phyloP scores from a whole-genome alignment of 805 yeast genomes.

The Candida nanaspora region DNA sequence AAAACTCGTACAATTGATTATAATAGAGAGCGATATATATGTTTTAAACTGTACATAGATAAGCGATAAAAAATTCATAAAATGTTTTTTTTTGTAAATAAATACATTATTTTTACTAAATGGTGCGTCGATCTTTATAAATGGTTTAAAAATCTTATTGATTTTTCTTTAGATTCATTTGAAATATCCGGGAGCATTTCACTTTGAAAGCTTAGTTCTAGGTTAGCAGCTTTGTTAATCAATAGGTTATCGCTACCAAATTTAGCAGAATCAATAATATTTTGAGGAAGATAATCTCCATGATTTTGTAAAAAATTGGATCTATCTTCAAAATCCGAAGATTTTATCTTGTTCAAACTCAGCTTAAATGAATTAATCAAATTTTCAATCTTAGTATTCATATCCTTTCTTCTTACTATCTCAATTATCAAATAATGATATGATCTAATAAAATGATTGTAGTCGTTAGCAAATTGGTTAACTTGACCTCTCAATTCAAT shows the following conservation, averaged over 20 bases:
- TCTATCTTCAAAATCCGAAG: constrained; percentile 38
- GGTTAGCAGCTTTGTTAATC: constrained; percentile 14
- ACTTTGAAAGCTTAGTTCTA: constrained; percentile 13
- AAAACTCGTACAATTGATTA: constrained; percentile 39
- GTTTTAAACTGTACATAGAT: too few species aligned
- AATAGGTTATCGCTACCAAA: constrained; percentile 8
- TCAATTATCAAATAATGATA: constrained; percentile 48
- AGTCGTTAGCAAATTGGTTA: constrained; percentile 33
- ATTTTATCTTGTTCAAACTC: constrained; percentile 30
- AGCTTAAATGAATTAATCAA: constrained; percentile 35
- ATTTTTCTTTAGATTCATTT: constrained; percentile 11
- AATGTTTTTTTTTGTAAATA: too few species aligned
- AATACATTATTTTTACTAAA: too few species aligned
- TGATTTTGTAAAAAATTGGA: constrained; percentile 35
- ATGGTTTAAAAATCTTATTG: constrained; percentile 4
- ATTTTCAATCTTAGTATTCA: constrained; percentile 32
- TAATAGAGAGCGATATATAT: too few species aligned
- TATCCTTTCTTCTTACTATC: constrained; percentile 38
- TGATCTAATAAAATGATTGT: constrained; percentile 40
- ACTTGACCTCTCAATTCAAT: constrained; percentile 11
- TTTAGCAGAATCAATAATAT: constrained; percentile 15
- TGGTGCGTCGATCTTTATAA: too few species aligned
- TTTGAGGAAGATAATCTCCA: constrained; percentile 49
- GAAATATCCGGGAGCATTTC: constrained; percentile 17
- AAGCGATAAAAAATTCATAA: too few species aligned